These are phyloP conservation scores for Cucurbita pepo DNA, from an alignment of 306 rosid genomes.

Conservation along the genomic window DNA sequence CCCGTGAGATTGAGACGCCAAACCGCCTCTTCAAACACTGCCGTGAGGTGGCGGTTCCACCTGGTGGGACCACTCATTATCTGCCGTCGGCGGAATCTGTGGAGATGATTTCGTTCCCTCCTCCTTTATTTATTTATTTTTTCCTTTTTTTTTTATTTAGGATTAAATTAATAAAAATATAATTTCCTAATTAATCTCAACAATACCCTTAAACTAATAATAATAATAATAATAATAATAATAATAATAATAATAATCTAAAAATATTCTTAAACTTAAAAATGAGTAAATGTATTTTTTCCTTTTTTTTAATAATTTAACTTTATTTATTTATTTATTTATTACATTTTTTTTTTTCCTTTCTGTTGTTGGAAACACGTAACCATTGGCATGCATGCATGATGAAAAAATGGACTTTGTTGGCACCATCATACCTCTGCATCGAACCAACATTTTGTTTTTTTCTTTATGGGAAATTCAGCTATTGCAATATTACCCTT, in stretches of 20 bases:
- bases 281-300: too few relatives aligned
- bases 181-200: too few relatives aligned
- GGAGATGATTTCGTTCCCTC: not conserved
- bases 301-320: too few relatives aligned
- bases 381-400: conserved; percentile 1
- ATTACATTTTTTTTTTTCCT: too few relatives aligned
- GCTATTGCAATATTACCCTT: not conserved
- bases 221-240: too few relatives aligned
- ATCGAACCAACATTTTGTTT: not conserved
- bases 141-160: not conserved
- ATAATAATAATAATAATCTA: too few relatives aligned
- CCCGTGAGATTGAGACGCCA: not conserved
- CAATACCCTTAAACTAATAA: too few relatives aligned
- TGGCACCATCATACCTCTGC: not conserved
- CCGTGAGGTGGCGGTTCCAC: conserved; percentile 2
- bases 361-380: not conserved
- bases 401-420: conserved; percentile 1
- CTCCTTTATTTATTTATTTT: not conserved
- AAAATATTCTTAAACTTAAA: too few relatives aligned
- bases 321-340: not conserved
- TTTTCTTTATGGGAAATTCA: not conserved
- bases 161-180: too few relatives aligned
- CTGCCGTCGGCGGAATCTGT: conserved; percentile 7
- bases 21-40: not conserved
- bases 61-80: not conserved